Evolutionary conservation across 2,329 filamentous ascomycete species (phyloP), one percentile per base, ranked within the genome.

Genomic region (Berkeleyomyces basicola): DNA sequence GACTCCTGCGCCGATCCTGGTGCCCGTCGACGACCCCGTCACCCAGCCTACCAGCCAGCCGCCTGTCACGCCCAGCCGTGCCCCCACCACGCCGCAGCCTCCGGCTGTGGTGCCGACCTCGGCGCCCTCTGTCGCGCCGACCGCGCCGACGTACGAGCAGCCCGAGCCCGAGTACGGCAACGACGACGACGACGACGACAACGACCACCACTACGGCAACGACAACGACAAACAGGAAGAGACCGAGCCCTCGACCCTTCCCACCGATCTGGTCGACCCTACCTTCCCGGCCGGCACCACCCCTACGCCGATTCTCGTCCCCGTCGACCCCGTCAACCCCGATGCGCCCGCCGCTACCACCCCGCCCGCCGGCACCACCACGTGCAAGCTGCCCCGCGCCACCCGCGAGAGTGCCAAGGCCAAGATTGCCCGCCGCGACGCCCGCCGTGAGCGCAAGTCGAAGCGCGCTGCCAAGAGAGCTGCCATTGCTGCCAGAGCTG

Each of bases 1-100:
- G 58, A 64, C 62, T n/a, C 62, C 62, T 7, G 36, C 9, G 11
- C 62, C 62, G 10, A 64, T 64, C 31, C 58, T 64, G 14, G 62
- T 64, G 7, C 55, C 61, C 6, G 61, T 59, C n/a, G 51, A 55
- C 4, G 33, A 55, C n/a, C 31, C 36, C 37, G 11, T 36, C 36
- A 55, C 31, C 33, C 23, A 23, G 23, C 23, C 23, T 23, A 23
- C 23, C 23, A 23, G 23, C 23, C 51, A 55, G 33, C 51, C 33
- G 16, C 31, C 51, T 7, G 33, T 9, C 51, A 39, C 51, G 5
- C 37, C 51, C 14, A 55, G 37, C 10, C 33, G 31, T 31, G 5
- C 33, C 10, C 5, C 51, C 23, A 39, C 49, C 37, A 10, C 23
- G 10, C 47, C 47, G 9, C 47, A 16, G 36, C 42, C n/a, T 9